Evolutionary conservation across 1,139 yeast species (phyloP).

Genomic region (Lodderomyces orthopsilosis): DNA sequence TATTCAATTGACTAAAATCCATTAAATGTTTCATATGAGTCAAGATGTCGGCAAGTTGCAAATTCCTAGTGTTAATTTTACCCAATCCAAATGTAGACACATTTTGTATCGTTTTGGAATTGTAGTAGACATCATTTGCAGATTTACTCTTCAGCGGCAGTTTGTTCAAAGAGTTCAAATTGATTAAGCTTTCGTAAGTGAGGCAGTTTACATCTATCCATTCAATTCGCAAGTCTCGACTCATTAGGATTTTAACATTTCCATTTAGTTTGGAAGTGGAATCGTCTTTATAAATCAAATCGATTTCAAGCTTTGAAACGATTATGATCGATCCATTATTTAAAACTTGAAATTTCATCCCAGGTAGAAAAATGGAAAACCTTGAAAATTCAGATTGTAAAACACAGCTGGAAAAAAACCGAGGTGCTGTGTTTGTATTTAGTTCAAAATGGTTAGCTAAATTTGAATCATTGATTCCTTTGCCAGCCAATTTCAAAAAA

Average conservation of each 20-base stretch:
- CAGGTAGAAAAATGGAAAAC: slow-evolving; percentile 59
- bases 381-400: slow-evolving; percentile 50
- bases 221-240: slow-evolving; percentile 61
- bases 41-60: slow-evolving; percentile 79
- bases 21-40: slow-evolving; percentile 63
- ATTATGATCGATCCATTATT: slow-evolving; percentile 65
- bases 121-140: slow-evolving; percentile 21
- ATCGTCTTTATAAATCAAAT: slow-evolving; percentile 64
- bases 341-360: slow-evolving; percentile 63
- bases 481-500: slow-evolving; percentile 8
- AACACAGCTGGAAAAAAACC: slow-evolving; percentile 55
- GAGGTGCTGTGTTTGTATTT: slow-evolving; percentile 62
- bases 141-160: slow-evolving; percentile 20
- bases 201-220: slow-evolving; percentile 61
- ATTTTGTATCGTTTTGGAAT: slow-evolving; percentile 24
- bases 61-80: slow-evolving; percentile 59
- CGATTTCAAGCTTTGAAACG: slow-evolving; percentile 53
- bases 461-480: slow-evolving; percentile 1
- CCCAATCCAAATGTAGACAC: slow-evolving; percentile 55
- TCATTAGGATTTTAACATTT: slow-evolving; percentile 57
- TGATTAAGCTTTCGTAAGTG: slow-evolving; percentile 23
- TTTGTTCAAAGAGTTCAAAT: neutral
- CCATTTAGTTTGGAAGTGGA: slow-evolving; percentile 63
- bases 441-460: slow-evolving; percentile 57
- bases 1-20: slow-evolving; percentile 48